A percentile compares a stretch with the other conserved stretches of the same genome.
Evolutionary conservation across 805 yeast species (phyloP).

Genomic region (Lipomyces mesembrius): DNA sequence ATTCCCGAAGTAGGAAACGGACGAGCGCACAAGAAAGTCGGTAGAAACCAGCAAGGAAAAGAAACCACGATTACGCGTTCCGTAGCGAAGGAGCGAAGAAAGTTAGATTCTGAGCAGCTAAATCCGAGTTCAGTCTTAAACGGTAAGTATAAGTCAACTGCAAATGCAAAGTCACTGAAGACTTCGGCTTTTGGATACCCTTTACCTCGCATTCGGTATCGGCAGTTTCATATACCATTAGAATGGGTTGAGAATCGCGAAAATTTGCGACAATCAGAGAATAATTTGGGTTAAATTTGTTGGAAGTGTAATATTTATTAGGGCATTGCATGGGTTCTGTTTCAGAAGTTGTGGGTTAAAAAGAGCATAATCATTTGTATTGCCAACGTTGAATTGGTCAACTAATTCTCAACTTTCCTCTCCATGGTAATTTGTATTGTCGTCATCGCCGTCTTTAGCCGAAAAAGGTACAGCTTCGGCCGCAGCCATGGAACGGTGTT

Average conservation of each 20-base stretch:
- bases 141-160: not conserved
- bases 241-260: constrained; percentile 16
- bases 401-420: not conserved
- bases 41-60: constrained; percentile 1
- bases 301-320: not conserved
- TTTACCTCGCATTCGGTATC: constrained; percentile 23
- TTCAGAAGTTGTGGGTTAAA: not conserved
- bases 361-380: not conserved
- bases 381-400: not conserved
- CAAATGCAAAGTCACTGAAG: not conserved
- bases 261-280: constrained; percentile 3
- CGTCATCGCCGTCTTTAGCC: not conserved
- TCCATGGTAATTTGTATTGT: not conserved
- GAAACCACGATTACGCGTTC: not conserved
- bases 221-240: constrained; percentile 25
- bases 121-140: not conserved
- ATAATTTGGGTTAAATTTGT: not conserved
- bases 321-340: not conserved
- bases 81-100: not conserved
- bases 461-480: not conserved
- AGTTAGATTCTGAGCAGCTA: not conserved
- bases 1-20: not conserved
- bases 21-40: not conserved
- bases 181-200: constrained; percentile 29
- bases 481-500: not conserved